Base-by-base conservation (phyloP, 2,329 filamentous ascomycete species). In the Emergomyces pasteurianus region DNA sequence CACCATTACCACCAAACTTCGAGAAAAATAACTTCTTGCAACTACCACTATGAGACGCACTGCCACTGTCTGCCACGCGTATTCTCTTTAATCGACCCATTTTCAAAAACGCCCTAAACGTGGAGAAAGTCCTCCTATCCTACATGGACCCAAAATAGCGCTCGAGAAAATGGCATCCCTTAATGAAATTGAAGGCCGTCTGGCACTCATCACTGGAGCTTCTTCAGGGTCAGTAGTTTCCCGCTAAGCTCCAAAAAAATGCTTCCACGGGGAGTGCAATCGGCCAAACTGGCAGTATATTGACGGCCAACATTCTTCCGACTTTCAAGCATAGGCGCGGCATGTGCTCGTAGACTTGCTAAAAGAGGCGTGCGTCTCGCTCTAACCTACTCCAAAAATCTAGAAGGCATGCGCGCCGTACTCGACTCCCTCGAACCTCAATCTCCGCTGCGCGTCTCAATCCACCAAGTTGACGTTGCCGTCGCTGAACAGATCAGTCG, bases 161-260 rank as follows among this genome's bases (percentile, higher is more conserved):
- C 58, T 65, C 66, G 61, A 61, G 60, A 66, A 52, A 59, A 69
- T 68, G 66, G 62, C 65, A 10, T 62, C 65, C 23, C 70, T 76
- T 54, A 81, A 81, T 64, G 74, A 79, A 55, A 73, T 85, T 62
- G 73, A 73, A 46, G 81, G 81, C 61, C 76, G 80, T 58, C 71
- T 85, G 50, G 83, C 82, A 52, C 75, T 86, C 9, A 78, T 86
- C 54, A 86, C 83, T 1, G 83, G 83, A 50, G 83, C 83, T 54
- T 85, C 82, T 58, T 82, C 82, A 66, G 83, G 83, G 83, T 83
- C 72, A 70, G 73, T 65, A 53, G 38, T n/a, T 43, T 50, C 28
- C 26, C 1, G 47, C 43, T n/a, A 38, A 26, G 43, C 23, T 49
- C 43, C 21, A n/a, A n/a, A n/a, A 49, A 38, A 58, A 3, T 31